A percentile compares a stretch with the other conserved stretches of the same genome.
These are phyloP conservation scores for Diatrype stigma DNA, from an alignment of 2,329 filamentous ascomycete genomes.

Conservation along the genomic window DNA sequence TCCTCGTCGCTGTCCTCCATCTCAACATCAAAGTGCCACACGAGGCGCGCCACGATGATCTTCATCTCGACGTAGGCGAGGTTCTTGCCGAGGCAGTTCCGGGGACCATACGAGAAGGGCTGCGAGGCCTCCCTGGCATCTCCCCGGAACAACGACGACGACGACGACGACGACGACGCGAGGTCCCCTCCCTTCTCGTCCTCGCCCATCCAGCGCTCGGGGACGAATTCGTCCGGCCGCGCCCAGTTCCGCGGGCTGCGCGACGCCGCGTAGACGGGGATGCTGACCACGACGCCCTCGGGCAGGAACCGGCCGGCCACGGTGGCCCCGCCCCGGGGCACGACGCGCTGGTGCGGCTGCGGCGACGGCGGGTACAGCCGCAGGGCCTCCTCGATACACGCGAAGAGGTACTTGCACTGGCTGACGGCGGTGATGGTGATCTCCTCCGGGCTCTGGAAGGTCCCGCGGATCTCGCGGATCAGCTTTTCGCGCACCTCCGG, in stretches of 20 bases:
- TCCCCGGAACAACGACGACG: too few species aligned
- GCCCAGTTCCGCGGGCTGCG: slow-evolving; percentile 8
- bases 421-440: slow-evolving; percentile 28
- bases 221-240: slow-evolving; percentile 6
- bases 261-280: slow-evolving; percentile 9
- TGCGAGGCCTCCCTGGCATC: slow-evolving; percentile 25
- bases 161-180: slow-evolving; percentile 19
- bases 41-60: too few species aligned
- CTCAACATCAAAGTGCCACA: too few species aligned
- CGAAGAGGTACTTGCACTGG: slow-evolving; percentile 31
- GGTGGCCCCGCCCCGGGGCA: slow-evolving; percentile 6
- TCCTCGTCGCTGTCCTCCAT: too few species aligned
- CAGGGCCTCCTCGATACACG: slow-evolving; percentile 34
- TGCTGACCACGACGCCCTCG: slow-evolving; percentile 8
- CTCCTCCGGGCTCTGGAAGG: slow-evolving; percentile 27
- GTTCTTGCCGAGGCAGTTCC: too few species aligned
- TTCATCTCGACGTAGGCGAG: too few species aligned
- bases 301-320: slow-evolving; percentile 12
- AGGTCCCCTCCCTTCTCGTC: slow-evolving; percentile 2
- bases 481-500: slow-evolving; percentile 24
- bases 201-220: slow-evolving; percentile 11
- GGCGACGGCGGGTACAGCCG: slow-evolving; percentile 31
- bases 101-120: slow-evolving; percentile 19
- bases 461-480: slow-evolving; percentile 30
- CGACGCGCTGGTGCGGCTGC: slow-evolving; percentile 9